Base-by-base conservation (phyloP, 2,329 filamentous ascomycete genomes). In the Massarina eburnea region DNA sequence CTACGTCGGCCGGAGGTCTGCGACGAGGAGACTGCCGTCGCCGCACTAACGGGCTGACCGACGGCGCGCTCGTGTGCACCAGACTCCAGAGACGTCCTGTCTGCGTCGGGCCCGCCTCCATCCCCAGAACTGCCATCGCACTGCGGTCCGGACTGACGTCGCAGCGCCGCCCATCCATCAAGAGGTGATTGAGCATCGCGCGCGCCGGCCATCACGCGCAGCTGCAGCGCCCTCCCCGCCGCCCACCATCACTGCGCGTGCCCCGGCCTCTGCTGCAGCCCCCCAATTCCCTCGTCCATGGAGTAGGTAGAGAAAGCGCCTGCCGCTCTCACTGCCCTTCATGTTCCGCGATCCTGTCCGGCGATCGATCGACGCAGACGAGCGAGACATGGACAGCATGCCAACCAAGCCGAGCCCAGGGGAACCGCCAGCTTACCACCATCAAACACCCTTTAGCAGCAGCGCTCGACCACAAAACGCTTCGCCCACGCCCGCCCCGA, bases 371-470 rank as follows among this genome's bases (percentile, higher is more conserved):
- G 61, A 64, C 46, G 60, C 67, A 44, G 59, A 60, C 51, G 54
- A 60, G 43, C 54, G 53, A 49, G 50, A 46, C 38, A 54, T 55
- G 60, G 63, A 68, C 53, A 64, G 60, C 57, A 65, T 60, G 59
- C 54, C 50, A 40, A 50, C 48, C 43, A 59, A 53, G 59, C 54
- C 58, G 21, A 33, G 34, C 29, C 43, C 43, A 65, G 62, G 59
- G 59, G 59, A 66, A 59, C 61, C 58, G 52, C 56, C 59, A 63
- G 60, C 66, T 60, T 68, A 67, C 62, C 58, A 61, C 51, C 51
- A 54, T 56, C 66, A 70, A 56, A 62, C 66, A 57, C 54, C 55
- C 39, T 61, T 59, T 55, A 55, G 54, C 46, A 55, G 54, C 46
- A 59, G 59, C 49, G 59, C 61, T 55, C 62, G 62, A 54, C 62